Percentiles rank a stretch among this genome's conserved stretches.
phyloP scores from a whole-genome alignment of 176 grass and related monocot genomes.

The Elymus sibiricus region DNA sequence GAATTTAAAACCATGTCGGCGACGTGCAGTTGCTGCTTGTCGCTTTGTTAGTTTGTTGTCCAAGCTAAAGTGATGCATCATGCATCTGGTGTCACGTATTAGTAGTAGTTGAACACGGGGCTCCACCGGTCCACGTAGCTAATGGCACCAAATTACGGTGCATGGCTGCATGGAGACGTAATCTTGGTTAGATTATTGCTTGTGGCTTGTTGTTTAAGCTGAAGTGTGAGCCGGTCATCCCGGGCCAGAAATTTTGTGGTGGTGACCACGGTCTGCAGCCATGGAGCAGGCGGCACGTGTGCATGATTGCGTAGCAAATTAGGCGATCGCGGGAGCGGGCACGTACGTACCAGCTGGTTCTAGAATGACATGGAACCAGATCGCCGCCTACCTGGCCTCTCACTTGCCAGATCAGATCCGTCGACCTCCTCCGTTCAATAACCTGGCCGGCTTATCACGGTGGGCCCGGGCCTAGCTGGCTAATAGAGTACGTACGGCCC shows the following conservation, averaged over 20 bases:
- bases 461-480: not conserved
- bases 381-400: not conserved
- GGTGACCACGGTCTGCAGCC: too few species aligned
- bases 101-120: not conserved
- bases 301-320: not conserved
- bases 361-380: not conserved
- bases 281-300: not conserved
- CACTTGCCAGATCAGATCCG: not conserved
- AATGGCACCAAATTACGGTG: not conserved
- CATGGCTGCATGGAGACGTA: not conserved
- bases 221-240: too few species aligned
- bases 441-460: not conserved
- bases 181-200: not conserved
- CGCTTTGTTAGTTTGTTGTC: not conserved
- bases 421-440: not conserved
- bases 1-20: not conserved
- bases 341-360: not conserved
- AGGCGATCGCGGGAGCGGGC: too few species aligned
- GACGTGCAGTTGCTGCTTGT: not conserved
- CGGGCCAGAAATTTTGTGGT: too few species aligned
- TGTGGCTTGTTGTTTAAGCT: not conserved
- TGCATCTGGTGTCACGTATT: not conserved
- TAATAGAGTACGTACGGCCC: not conserved
- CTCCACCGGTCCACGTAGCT: not conserved
- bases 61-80: not conserved